Evolutionary conservation across 495 filamentous ascomycete genomes (phyloP).

Genomic region (Aspergillus taichungensis): DNA sequence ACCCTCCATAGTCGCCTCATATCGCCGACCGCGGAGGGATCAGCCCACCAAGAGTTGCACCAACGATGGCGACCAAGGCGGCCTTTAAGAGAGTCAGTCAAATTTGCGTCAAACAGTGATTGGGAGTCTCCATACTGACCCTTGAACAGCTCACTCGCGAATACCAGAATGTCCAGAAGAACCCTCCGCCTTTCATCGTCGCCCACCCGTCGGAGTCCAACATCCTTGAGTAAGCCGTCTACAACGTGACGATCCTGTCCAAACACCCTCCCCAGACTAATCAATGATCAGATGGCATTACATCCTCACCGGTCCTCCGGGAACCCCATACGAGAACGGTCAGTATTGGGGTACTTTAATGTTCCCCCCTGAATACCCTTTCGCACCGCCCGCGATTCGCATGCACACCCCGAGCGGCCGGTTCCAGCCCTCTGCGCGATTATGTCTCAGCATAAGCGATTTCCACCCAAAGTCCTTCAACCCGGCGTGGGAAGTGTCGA

Average conservation of each 20-base stretch:
- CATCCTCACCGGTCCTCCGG: conserved; percentile 90
- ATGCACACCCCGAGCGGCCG: conserved; percentile 97
- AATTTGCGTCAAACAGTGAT: neutral
- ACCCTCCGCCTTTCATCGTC: conserved; percentile 85
- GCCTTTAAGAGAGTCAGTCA: conserved; percentile 72
- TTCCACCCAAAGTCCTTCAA: conserved; percentile 98
- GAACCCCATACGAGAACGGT: conserved; percentile 86
- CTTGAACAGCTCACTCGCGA: conserved; percentile 71
- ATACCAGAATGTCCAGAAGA: conserved; percentile 85
- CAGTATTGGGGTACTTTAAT: conserved; percentile 98
- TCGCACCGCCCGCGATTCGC: conserved; percentile 91
- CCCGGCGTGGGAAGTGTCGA: conserved; percentile 96
- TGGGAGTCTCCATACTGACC: conserved; percentile 7
- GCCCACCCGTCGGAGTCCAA: conserved; percentile 92
- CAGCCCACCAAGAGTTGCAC: neutral
- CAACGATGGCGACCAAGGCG: conserved; percentile 67
- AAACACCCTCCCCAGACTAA: conserved; percentile 4
- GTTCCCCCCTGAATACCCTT: conserved; percentile 94
- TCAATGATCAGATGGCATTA: conserved; percentile 77
- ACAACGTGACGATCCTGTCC: neutral
- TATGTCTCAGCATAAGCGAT: conserved; percentile 91
- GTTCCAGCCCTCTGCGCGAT: conserved; percentile 84
- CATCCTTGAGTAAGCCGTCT: conserved; percentile 69
- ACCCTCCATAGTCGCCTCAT: too few species aligned
- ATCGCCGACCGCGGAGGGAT: neutral